Conservation (phyloP, 2,329 filamentous ascomycete genomes). For the Davidsoniella virescens region DNA sequence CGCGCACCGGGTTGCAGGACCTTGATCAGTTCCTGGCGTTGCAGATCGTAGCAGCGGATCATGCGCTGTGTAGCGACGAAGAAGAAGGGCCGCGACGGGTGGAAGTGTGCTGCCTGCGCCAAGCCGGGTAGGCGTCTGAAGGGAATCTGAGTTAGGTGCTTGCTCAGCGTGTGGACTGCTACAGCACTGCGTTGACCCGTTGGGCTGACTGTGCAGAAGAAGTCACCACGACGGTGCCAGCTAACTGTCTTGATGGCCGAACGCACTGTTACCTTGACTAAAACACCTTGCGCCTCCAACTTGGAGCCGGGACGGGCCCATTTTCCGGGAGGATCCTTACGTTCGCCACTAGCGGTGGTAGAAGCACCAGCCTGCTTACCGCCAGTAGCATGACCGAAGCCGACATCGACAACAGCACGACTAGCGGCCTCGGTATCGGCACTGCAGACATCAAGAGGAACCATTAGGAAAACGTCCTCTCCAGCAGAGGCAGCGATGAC, state of each 20-base stretch:
- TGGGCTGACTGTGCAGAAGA: constrained; percentile 82
- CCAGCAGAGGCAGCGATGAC: constrained; percentile 73
- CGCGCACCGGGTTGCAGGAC: constrained; percentile 84
- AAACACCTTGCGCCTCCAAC: constrained; percentile 61
- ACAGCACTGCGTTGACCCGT: constrained; percentile 63
- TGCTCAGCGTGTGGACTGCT: constrained; percentile 85
- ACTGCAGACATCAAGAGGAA: constrained; percentile 56
- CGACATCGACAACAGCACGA: constrained; percentile 62
- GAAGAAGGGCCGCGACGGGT: constrained; percentile 81
- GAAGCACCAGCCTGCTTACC: constrained; percentile 32
- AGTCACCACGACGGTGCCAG: constrained; percentile 91
- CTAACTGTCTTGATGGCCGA: constrained; percentile 71
- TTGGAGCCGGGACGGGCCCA: constrained; percentile 67
- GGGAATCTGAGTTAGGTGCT: constrained; percentile 86
- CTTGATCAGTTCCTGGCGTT: constrained; percentile 81
- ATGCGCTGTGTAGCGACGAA: constrained; percentile 91
- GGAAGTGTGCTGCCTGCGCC: constrained; percentile 82
- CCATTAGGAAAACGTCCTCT: constrained; percentile 71
- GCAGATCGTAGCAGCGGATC: constrained; percentile 86
- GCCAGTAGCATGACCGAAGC: constrained; percentile 82
- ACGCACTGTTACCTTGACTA: constrained; percentile 65
- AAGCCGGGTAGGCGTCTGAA: constrained; percentile 65
- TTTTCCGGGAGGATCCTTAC: constrained; percentile 60
- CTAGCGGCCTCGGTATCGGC: constrained; percentile 59
- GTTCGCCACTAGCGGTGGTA: constrained; percentile 35